phyloP scores from a whole-genome alignment of 2,329 filamentous ascomycete species.

The Proliferodiscus dingleyae region DNA sequence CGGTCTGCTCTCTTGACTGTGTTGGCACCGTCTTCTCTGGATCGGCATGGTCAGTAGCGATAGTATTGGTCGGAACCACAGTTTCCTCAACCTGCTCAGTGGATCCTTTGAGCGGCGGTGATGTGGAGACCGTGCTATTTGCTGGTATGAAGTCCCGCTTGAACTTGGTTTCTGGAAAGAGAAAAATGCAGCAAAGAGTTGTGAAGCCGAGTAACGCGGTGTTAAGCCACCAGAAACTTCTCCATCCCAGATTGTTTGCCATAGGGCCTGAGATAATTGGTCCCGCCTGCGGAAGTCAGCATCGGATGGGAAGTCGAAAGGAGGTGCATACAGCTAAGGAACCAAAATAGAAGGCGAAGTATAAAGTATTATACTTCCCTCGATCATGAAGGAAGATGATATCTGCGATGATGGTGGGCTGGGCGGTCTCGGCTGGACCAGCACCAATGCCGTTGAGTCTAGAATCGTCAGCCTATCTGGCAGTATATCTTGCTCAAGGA shows the following conservation, averaged over 20 bases:
- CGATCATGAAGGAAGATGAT: constrained; percentile 61
- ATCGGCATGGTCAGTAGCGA: constrained; percentile 12
- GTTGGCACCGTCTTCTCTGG: constrained; percentile 14
- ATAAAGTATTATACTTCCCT: constrained; percentile 48
- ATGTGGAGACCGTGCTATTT: constrained; percentile 7
- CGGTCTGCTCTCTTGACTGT: constrained; percentile 16
- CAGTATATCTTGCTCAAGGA: background rate
- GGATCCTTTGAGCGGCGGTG: constrained; percentile 16
- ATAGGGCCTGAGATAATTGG: constrained; percentile 58
- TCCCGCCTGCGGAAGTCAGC: constrained; percentile 35
- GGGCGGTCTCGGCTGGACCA: constrained; percentile 57
- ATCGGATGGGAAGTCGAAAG: constrained; percentile 2
- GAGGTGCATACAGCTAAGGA: constrained; percentile 47
- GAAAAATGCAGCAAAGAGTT: constrained; percentile 48
- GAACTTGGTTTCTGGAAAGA: constrained; percentile 61
- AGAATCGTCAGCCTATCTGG: background rate
- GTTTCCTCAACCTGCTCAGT: constrained; percentile 17
- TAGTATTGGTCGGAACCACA: background rate
- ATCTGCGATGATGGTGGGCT: constrained; percentile 59
- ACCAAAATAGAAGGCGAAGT: constrained; percentile 59
- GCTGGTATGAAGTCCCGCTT: constrained; percentile 35
- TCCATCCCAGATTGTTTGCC: constrained; percentile 48
- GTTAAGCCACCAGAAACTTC: constrained; percentile 64
- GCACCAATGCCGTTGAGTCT: constrained; percentile 56
- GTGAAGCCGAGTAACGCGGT: constrained; percentile 47